phyloP scores from a whole-genome alignment of 2,329 filamentous ascomycete species.

The Dothistroma pini region DNA sequence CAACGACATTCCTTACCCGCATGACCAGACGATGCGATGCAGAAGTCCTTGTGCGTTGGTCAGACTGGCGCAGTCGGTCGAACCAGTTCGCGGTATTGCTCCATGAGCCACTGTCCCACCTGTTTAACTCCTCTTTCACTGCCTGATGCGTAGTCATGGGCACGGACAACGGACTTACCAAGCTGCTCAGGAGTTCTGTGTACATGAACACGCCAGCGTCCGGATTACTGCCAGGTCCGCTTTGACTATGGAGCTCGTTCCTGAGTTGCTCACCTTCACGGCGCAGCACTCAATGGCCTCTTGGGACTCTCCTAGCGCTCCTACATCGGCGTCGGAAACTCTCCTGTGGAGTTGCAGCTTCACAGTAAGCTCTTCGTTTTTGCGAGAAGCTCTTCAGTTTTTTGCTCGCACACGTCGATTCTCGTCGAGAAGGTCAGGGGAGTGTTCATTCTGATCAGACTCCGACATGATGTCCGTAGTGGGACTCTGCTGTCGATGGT shows the following conservation, averaged over 20 bases:
- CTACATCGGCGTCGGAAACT: neutral
- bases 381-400: no score
- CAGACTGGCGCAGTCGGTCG: neutral
- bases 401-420: no score
- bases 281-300: neutral
- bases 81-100: neutral
- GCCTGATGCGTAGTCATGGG: neutral
- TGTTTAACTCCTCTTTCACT: neutral
- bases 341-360: neutral
- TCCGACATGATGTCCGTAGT: no score
- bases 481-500: no score
- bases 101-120: neutral
- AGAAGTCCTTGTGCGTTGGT: neutral
- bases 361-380: neutral
- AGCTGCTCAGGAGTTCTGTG: neutral
- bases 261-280: neutral
- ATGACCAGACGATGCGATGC: neutral
- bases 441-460: no score
- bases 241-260: neutral
- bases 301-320: neutral
- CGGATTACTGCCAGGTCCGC: neutral
- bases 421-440: no score
- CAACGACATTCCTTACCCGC: neutral
- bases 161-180: neutral
- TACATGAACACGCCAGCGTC: neutral